Evolutionary conservation across 2,329 filamentous ascomycete genomes (phyloP).

Genomic region (Trichoderma simmonsii): DNA sequence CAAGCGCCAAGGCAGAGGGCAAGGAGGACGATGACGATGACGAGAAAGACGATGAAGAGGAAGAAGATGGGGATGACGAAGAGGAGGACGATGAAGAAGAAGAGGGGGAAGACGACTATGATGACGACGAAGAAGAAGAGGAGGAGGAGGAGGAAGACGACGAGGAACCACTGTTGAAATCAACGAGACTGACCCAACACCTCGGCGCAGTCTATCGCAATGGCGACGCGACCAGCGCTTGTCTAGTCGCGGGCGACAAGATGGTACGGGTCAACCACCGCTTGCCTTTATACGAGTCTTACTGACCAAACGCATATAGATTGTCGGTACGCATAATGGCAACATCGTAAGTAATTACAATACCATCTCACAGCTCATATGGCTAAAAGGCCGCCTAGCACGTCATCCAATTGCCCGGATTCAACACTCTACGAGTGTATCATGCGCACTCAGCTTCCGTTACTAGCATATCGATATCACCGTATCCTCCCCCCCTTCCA

Average conservation of each 20-base stretch:
- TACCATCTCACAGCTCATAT: not conserved
- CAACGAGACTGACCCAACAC: slow-evolving; percentile 78
- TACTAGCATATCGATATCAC: slow-evolving; percentile 85
- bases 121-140: slow-evolving; percentile 42
- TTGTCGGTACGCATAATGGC: slow-evolving; percentile 92
- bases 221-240: slow-evolving; percentile 89
- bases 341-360: slow-evolving; percentile 68
- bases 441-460: slow-evolving; percentile 91
- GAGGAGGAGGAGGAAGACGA: slow-evolving; percentile 74
- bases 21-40: slow-evolving; percentile 24
- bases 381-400: slow-evolving; percentile 55
- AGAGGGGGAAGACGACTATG: slow-evolving; percentile 39
- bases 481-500: slow-evolving; percentile 62
- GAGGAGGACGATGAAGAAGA: slow-evolving; percentile 33
- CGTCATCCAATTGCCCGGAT: slow-evolving; percentile 76
- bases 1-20: not conserved
- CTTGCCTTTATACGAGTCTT: not conserved
- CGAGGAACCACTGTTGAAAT: slow-evolving; percentile 92
- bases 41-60: slow-evolving; percentile 36
- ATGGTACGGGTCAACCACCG: slow-evolving; percentile 61
- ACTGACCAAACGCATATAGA: slow-evolving; percentile 50
- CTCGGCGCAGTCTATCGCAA: slow-evolving; percentile 83
- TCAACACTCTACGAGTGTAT: slow-evolving; percentile 80
- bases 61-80: slow-evolving; percentile 21
- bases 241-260: slow-evolving; percentile 90